Evolutionary conservation across 2,329 filamentous ascomycete species (phyloP).

Genomic region (Alternaria metachromatica): DNA sequence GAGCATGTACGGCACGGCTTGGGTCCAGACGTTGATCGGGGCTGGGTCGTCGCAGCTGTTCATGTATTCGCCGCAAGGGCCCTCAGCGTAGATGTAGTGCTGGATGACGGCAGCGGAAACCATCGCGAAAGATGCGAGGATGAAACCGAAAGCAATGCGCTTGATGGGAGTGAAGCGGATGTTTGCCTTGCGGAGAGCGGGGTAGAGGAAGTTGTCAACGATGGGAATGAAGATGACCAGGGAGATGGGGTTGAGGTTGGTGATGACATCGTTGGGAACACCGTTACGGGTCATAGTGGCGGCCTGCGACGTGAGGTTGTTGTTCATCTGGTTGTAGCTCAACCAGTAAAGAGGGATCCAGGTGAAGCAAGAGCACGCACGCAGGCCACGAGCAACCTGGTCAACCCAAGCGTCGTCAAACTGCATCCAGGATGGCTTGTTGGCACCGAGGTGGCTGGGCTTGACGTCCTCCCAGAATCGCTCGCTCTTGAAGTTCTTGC

Average conservation of each 20-base stretch:
- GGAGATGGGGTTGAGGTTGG: constrained; percentile 61
- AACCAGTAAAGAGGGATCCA: constrained; percentile 57
- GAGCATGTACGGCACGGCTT: constrained; percentile 58
- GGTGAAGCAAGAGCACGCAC: constrained; percentile 58
- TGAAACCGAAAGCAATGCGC: constrained; percentile 60
- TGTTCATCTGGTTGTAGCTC: constrained; percentile 62
- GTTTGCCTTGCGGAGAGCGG: constrained; percentile 54
- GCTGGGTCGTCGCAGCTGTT: constrained; percentile 61
- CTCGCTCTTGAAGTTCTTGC: constrained; percentile 63
- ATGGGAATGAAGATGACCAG: constrained; percentile 63
- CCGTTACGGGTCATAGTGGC: constrained; percentile 61
- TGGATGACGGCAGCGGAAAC: constrained; percentile 59
- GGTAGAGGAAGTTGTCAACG: constrained; percentile 61
- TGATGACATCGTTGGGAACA: constrained; percentile 63
- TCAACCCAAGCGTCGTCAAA: constrained; percentile 86
- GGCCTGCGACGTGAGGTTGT: constrained; percentile 63
- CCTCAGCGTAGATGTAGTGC: constrained; percentile 68
- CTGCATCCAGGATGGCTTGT: constrained; percentile 75
- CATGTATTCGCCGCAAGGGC: constrained; percentile 66
- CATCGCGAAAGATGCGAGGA: constrained; percentile 57
- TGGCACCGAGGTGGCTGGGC: constrained; percentile 65
- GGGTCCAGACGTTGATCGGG: constrained; percentile 69
- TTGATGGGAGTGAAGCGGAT: constrained; percentile 62
- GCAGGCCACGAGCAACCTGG: constrained; percentile 48
- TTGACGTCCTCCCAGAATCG: constrained; percentile 73